phyloP scores from a whole-genome alignment of 352 stramenopile species.

The Phytopythium delawarense region DNA sequence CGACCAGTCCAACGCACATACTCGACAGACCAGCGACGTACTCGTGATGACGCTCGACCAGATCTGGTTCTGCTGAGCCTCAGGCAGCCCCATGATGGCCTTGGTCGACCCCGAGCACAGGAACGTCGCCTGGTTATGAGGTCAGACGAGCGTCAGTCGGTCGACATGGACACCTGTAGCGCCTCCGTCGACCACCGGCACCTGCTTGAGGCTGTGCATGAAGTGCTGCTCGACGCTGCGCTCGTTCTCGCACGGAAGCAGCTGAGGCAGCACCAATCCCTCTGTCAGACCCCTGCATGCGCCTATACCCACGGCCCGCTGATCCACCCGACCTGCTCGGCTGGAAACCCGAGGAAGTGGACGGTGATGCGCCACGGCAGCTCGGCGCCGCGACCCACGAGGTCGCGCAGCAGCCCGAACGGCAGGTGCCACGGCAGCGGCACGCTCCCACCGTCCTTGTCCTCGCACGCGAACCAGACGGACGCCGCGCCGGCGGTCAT shows the following conservation, averaged over 20 bases:
- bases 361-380: conserved; percentile 73
- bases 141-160: background rate
- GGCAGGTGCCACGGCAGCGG: conserved; percentile 80
- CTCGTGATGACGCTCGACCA: conserved; percentile 74
- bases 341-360: conserved; percentile 76
- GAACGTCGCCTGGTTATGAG: conserved; percentile 37
- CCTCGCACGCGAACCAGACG: conserved; percentile 66
- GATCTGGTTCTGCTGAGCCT: conserved; percentile 78
- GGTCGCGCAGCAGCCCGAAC: conserved; percentile 68
- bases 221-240: conserved; percentile 75
- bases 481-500: conserved; percentile 42
- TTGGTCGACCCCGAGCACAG: conserved; percentile 73
- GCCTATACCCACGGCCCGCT: too few species aligned
- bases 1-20: too few species aligned
- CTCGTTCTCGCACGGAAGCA: conserved; percentile 76
- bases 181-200: background rate
- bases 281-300: too few species aligned
- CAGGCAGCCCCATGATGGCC: conserved; percentile 71
- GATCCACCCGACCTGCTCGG: conserved; percentile 26
- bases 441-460: conserved; percentile 16
- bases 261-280: conserved; percentile 8
- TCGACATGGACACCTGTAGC: background rate
- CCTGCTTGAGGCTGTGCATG: conserved; percentile 84
- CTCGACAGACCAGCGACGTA: conserved; percentile 10
- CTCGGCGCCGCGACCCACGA: conserved; percentile 17